These are phyloP conservation scores for Rhododendron molle DNA, from an alignment of 148 eudicot genomes.

Conservation along the genomic window DNA sequence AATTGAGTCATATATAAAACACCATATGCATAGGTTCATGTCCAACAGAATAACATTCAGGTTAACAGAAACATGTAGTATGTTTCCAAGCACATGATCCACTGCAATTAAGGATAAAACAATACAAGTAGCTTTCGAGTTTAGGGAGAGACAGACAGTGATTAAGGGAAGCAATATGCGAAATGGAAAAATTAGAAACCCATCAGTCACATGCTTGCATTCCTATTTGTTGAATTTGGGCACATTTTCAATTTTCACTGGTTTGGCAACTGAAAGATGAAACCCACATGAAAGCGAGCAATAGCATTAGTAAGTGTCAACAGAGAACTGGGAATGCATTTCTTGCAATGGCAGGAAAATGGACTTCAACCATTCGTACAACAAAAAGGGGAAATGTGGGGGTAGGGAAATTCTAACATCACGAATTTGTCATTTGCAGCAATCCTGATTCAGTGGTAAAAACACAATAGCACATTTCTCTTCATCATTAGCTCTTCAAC, in stretches of 20 bases:
- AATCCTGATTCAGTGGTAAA: background rate
- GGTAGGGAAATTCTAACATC: background rate
- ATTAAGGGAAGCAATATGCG: background rate
- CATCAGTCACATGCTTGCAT: background rate
- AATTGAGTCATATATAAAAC: background rate
- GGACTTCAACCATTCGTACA: background rate
- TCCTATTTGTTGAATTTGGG: background rate
- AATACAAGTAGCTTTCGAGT: background rate
- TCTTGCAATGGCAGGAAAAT: background rate
- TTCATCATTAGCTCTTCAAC: background rate
- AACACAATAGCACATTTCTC: background rate
- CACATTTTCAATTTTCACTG: background rate
- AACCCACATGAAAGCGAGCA: background rate
- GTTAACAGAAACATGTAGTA: background rate
- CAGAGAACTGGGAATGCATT: background rate
- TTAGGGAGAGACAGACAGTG: background rate
- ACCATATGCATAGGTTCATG: background rate
- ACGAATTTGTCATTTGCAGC: background rate
- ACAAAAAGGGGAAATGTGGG: background rate
- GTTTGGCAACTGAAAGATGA: background rate
- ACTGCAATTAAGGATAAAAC: background rate
- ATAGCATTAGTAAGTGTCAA: background rate
- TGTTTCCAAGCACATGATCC: background rate
- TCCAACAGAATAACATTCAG: background rate
- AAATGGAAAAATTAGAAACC: background rate